Evolutionary conservation across 352 stramenopile genomes (phyloP), one percentile per base, ranked within the genome.

Genomic region (Phytophthora kernoviae): DNA sequence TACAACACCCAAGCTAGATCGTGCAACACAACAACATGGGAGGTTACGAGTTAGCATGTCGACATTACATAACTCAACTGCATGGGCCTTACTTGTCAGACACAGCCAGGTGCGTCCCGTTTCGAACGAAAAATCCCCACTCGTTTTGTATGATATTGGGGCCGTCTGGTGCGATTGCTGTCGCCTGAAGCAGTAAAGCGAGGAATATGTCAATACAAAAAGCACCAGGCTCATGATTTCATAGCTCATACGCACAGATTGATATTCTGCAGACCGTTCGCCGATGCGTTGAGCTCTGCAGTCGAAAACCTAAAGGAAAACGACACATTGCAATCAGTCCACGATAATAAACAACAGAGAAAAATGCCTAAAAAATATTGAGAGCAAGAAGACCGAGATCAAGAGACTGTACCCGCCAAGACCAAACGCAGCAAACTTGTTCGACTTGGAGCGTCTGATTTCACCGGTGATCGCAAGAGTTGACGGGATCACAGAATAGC

Each of bases 71-170:
- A 20, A 43, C 10, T 47, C 10, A 27, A 48, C 11, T 21, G n/a
- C 12, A 52, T 1, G 12, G 0, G 20, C 73, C 75, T 41, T 60
- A 92, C 85, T 79, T 92, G 72, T 94, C 85, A 0, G 83, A 91
- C 40, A 91, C 81, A 27, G 81, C 85, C 11, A 91, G 59, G 26
- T 84, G 70, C 22, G 52, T 45, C 63, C 69, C 39, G 65, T 72
- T 36, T 81, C 76, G 27, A 67, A 67, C n/a, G 81, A 87, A 44
- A 90, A 91, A 27, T 81, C 79, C 10, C 85, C 85, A 46, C 81
- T 92, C 21, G 85, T 90, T 66, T 91, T 91, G 76, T 87, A 91
- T 22, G 49, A 50, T 27, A 41, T n/a, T 26, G 47, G 44, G 0
- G 58, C 41, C 1, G 65, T 45, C 47, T 76, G 52, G n/a, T 66